Percentiles rank a stretch among this genome's conserved stretches.
Evolutionary conservation across 176 grass and related monocot species (phyloP).

Genomic region (Calamus simplicifolius): DNA sequence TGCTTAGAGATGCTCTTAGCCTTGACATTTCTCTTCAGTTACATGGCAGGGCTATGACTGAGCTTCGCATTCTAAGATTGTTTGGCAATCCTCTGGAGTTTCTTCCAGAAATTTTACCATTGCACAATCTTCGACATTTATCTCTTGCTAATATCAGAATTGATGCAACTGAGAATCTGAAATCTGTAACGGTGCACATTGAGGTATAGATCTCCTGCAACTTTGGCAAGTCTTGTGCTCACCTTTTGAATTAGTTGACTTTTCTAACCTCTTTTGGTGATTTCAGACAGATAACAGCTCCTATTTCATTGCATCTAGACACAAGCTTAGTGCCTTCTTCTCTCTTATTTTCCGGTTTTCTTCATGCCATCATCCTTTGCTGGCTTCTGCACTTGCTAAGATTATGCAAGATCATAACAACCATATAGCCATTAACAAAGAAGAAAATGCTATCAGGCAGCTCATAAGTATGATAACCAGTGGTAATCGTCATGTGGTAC

Average conservation of each 20-base stretch:
- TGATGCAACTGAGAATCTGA: constrained; percentile 86
- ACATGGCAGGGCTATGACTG: constrained; percentile 75
- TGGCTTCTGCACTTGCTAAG: constrained; percentile 88
- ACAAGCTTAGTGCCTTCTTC: constrained; percentile 96
- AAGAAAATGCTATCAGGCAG: constrained; percentile 86
- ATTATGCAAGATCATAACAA: constrained; percentile 90
- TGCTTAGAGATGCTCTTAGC: constrained; percentile 19
- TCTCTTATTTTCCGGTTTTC: constrained; percentile 98
- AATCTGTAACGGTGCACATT: constrained; percentile 82
- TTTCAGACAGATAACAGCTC: constrained; percentile 92
- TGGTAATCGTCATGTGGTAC: constrained; percentile 89
- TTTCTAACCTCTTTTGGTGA: constrained; percentile 16
- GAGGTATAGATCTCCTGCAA: constrained; percentile 49
- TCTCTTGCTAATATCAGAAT: constrained; percentile 99
- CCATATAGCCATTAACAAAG: constrained; percentile 79
- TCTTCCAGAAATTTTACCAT: constrained; percentile 93
- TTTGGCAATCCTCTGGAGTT: constrained; percentile 98
- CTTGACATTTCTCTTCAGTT: constrained; percentile 47
- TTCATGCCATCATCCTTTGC: constrained; percentile 93
- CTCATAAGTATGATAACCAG: constrained; percentile 98
- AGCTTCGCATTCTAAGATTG: constrained; percentile 76
- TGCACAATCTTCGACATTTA: constrained; percentile 87
- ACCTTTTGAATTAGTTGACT: constrained; percentile 3
- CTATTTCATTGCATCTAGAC: constrained; percentile 77
- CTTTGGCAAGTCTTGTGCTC: constrained; percentile 13